phyloP scores from a whole-genome alignment of 495 filamentous ascomycete genomes.

The Bacidia gigantensis region DNA sequence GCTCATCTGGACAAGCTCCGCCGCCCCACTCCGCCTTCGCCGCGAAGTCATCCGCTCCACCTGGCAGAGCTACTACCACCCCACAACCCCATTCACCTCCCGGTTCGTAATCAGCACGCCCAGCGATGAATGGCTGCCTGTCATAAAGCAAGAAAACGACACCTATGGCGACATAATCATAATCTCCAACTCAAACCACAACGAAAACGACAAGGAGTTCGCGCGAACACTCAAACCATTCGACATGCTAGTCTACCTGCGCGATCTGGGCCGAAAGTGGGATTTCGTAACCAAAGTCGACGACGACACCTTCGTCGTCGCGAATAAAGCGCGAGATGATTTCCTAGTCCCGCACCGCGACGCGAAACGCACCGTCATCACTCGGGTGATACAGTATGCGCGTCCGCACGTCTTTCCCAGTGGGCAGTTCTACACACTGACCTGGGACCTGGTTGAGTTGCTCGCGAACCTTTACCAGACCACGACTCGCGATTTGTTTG shows the following conservation, averaged over 20 bases:
- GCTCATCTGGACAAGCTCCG: slow-evolving; percentile 6
- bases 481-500: background rate
- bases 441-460: slow-evolving; percentile 4
- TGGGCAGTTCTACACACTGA: slow-evolving; percentile 12
- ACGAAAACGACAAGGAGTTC: slow-evolving; percentile 1
- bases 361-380: background rate
- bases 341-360: slow-evolving; percentile 1
- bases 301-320: slow-evolving; percentile 7
- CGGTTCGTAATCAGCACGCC: slow-evolving; percentile 5
- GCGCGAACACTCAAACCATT: slow-evolving; percentile 3
- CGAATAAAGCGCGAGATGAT: background rate
- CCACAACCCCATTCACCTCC: background rate
- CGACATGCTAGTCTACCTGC: background rate
- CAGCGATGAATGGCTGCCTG: background rate
- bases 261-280: background rate
- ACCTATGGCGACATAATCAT: slow-evolving; percentile 10
- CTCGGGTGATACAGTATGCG: background rate
- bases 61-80: slow-evolving; percentile 3
- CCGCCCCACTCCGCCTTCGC: background rate
- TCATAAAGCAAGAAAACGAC: slow-evolving; percentile 10
- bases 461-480: slow-evolving; percentile 1
- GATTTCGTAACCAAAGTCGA: slow-evolving; percentile 9
- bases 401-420: slow-evolving; percentile 2
- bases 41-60: slow-evolving; percentile 11
- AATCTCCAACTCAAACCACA: background rate